These are phyloP conservation scores for Mycocentrospora acerina DNA, from an alignment of 2,329 filamentous ascomycete genomes.

Conservation along the genomic window DNA sequence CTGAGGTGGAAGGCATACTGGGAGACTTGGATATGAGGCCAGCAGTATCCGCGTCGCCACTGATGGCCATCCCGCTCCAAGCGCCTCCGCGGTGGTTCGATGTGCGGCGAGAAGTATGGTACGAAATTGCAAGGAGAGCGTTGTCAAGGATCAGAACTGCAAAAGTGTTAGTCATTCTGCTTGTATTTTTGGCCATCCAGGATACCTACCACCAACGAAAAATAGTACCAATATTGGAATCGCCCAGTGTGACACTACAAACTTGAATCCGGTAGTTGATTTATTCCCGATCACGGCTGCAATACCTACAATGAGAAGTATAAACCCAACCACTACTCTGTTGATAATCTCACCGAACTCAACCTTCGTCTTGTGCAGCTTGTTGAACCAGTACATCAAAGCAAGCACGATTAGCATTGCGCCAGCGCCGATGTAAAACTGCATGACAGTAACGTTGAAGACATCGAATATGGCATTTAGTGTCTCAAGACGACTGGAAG, in stretches of 20 bases:
- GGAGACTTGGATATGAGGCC: constrained; percentile 7
- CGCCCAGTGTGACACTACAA: constrained; percentile 20
- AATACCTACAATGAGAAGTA: constrained; percentile 20
- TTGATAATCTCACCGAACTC: constrained; percentile 35
- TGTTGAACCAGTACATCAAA: constrained; percentile 60
- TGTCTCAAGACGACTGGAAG: constrained; percentile 2
- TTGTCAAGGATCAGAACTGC: constrained; percentile 20
- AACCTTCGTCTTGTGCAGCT: constrained; percentile 27
- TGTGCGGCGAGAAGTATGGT: constrained; percentile 9
- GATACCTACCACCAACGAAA: constrained; percentile 15
- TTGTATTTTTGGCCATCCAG: not conserved
- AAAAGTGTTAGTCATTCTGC: not conserved
- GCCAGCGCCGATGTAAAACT: constrained; percentile 27
- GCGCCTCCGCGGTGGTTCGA: constrained; percentile 8
- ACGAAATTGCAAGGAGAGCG: constrained; percentile 11
- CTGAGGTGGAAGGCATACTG: constrained; percentile 3
- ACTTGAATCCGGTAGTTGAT: constrained; percentile 24
- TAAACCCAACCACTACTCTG: constrained; percentile 22
- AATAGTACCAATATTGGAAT: constrained; percentile 24
- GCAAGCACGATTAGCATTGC: constrained; percentile 55
- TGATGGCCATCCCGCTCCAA: constrained; percentile 7
- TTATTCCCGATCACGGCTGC: constrained; percentile 18
- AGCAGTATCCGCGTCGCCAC: constrained; percentile 3
- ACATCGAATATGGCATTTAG: constrained; percentile 22
- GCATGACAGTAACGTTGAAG: constrained; percentile 25